phyloP scores from a whole-genome alignment of 2,329 filamentous ascomycete species.

The Akanthomyces uredinophilus region DNA sequence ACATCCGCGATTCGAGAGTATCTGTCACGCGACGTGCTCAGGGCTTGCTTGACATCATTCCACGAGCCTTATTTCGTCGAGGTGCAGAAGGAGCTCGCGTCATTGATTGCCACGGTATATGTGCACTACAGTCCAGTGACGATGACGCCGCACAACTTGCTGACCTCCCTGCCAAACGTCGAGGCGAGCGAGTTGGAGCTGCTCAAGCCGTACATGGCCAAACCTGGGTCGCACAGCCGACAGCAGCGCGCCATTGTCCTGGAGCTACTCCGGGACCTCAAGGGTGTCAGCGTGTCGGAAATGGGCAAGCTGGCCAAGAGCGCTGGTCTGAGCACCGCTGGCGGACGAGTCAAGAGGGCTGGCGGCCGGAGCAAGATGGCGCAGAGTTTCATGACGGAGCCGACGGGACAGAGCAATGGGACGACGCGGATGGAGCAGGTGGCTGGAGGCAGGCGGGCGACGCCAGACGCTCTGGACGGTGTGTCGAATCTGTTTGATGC shows the following conservation, averaged over 20 bases:
- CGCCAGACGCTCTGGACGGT: constrained; percentile 49
- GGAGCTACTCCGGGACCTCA: constrained; percentile 77
- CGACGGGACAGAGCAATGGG: constrained; percentile 28
- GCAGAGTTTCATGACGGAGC: constrained; percentile 60
- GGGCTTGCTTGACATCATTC: constrained; percentile 82
- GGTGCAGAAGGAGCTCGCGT: constrained; percentile 84
- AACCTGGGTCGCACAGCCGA: constrained; percentile 57
- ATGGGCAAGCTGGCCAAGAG: constrained; percentile 74
- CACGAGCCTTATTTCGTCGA: constrained; percentile 97
- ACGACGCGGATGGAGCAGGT: constrained; percentile 25
- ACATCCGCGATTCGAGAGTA: constrained; percentile 75
- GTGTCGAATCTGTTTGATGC: constrained; percentile 48
- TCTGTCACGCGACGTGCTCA: constrained; percentile 81
- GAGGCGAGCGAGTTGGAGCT: constrained; percentile 60
- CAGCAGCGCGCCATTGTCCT: constrained; percentile 77
- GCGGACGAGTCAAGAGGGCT: constrained; percentile 37
- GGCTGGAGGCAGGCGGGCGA: constrained; percentile 29
- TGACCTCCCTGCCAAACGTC: constrained; percentile 78
- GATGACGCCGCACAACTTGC: constrained; percentile 64
- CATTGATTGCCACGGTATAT: constrained; percentile 80
- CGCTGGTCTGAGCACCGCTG: constrained; percentile 30
- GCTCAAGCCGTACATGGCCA: constrained; percentile 56
- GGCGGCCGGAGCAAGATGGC: constrained; percentile 53
- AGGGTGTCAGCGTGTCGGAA: constrained; percentile 89
- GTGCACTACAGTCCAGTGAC: constrained; percentile 68